Base-by-base conservation (phyloP, 495 filamentous ascomycete species). In the Paragyromitra xinjiangensis region DNA sequence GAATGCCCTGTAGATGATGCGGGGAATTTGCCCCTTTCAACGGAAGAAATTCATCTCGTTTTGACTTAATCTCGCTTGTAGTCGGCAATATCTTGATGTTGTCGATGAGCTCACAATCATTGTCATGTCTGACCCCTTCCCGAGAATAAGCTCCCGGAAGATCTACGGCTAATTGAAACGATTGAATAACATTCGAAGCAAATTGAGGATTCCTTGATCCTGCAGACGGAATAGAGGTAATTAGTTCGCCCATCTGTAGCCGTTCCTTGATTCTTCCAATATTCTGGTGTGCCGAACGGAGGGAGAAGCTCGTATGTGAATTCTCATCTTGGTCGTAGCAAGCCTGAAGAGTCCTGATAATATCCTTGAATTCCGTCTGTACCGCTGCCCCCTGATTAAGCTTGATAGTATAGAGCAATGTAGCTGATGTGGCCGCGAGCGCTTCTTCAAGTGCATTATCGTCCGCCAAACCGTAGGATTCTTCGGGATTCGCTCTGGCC, bases 31-130 rank as follows among this genome's bases (percentile, higher is more conserved):
- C 78, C 74, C 91, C 86, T 6, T 82, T 87, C 7, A 82, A 75
- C 9, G 92, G 92, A 0, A 92, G 83, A 78, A 91, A 93, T 66
- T 92, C 88, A 1, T 78, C 67, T 5, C 86, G 84, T 6, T 75
- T 42, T 45, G 85, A 86, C 4, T 81, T 73, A 55, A 92, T 90
- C 80, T 93, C 92, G 48, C 85, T 74, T 3, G 84, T 83, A 0
- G 90, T 92, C 0, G 91, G 91, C 24, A 93, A 79, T 65, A 93
- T 89, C 62, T 84, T 81, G 56, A 93, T 90, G 0, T 89, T 73
- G 39, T 73, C 66, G 67, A 92, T 91, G 73, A 87, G 81, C 1
- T 77, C 85, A 64, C 88, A 82, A 80, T 93, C 91, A 77, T 93
- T 93, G 81, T 92, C 87, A 71, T 93, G 91, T 6, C 91, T 85